phyloP scores from a whole-genome alignment of 2,329 filamentous ascomycete species.

The Aspergillus calidoustus region DNA sequence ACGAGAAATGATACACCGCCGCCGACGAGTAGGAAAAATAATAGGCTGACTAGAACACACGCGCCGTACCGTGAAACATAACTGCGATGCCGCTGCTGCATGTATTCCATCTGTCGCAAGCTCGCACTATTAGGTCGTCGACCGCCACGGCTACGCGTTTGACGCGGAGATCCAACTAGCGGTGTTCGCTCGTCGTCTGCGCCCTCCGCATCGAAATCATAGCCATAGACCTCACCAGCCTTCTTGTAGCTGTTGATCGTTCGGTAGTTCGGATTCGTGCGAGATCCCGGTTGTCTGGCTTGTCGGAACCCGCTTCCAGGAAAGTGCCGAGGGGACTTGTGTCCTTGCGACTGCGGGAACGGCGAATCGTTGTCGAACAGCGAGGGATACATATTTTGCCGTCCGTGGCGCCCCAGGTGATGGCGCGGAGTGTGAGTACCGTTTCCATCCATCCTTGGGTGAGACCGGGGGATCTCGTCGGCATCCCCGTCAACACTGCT shows the following conservation, averaged over 20 bases:
- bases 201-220: slow-evolving; percentile 81
- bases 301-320: slow-evolving; percentile 61
- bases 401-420: slow-evolving; percentile 78
- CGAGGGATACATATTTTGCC: slow-evolving; percentile 70
- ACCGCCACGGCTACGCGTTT: slow-evolving; percentile 59
- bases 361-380: slow-evolving; percentile 79
- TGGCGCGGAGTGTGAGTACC: slow-evolving; percentile 68
- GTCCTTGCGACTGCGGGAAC: slow-evolving; percentile 65
- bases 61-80: slow-evolving; percentile 79
- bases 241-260: slow-evolving; percentile 56
- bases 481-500: slow-evolving; percentile 68
- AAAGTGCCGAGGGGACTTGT: slow-evolving; percentile 64
- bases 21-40: slow-evolving; percentile 81
- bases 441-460: slow-evolving; percentile 62
- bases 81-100: slow-evolving; percentile 67
- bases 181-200: slow-evolving; percentile 90
- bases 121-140: slow-evolving; percentile 62
- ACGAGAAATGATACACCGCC: slow-evolving; percentile 87
- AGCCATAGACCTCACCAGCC: slow-evolving; percentile 67
- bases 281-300: slow-evolving; percentile 72
- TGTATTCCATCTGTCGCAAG: slow-evolving; percentile 73
- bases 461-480: slow-evolving; percentile 65
- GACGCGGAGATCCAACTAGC: slow-evolving; percentile 67
- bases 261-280: slow-evolving; percentile 56
- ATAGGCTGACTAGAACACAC: slow-evolving; percentile 80